These are phyloP conservation scores for Viola pubescens DNA, from an alignment of 441 rosid genomes.

Conservation along the genomic window DNA sequence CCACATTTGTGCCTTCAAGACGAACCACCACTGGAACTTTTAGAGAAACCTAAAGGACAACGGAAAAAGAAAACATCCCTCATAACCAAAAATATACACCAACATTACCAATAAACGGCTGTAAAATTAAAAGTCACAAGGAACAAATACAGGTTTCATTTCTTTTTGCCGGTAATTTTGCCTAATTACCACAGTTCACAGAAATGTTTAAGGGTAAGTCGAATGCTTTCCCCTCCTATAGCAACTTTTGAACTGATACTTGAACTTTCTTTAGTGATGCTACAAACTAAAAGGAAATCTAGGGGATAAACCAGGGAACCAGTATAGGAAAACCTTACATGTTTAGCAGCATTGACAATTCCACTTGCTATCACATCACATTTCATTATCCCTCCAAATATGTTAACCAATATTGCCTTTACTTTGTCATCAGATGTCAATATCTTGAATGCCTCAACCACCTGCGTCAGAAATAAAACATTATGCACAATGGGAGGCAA, in stretches of 20 bases:
- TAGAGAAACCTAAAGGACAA: constrained; percentile 49
- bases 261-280: not conserved
- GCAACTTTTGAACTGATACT: not conserved
- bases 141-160: not conserved
- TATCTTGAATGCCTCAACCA: constrained; percentile 96
- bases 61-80: not conserved
- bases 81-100: not conserved
- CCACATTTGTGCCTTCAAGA: constrained; percentile 94
- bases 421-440: constrained; percentile 95
- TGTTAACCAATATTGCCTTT: constrained; percentile 92
- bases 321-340: constrained; percentile 33
- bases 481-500: not conserved
- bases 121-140: not conserved
- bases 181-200: no score
- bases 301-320: not conserved
- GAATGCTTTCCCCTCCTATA: no score
- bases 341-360: constrained; percentile 94
- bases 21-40: constrained; percentile 99
- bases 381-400: constrained; percentile 96
- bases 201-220: no score
- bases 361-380: constrained; percentile 98
- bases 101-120: not conserved
- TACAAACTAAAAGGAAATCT: not conserved
- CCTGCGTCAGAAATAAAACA: constrained; percentile 34
- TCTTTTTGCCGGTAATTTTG: no score